Conservation (phyloP, 2,329 filamentous ascomycete genomes). For the Nemania sp. region DNA sequence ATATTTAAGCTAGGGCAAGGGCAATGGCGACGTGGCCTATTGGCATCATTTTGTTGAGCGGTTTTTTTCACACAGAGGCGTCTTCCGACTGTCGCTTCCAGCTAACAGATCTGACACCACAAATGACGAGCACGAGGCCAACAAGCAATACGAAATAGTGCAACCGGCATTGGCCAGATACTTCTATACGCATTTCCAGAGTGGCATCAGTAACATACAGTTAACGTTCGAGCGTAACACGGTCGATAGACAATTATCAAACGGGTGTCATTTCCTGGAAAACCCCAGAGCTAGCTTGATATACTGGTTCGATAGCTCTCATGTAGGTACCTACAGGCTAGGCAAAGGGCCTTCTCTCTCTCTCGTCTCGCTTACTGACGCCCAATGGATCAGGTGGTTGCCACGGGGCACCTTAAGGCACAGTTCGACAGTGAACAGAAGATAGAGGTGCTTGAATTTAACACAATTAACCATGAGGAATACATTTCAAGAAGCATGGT, state of each 20-base stretch:
- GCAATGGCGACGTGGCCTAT: constrained; percentile 70
- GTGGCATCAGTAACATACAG: constrained; percentile 83
- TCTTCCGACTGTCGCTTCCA: constrained; percentile 74
- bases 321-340: constrained; percentile 59
- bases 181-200: constrained; percentile 87
- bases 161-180: constrained; percentile 83
- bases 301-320: constrained; percentile 85
- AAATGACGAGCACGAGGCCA: constrained; percentile 56
- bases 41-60: constrained; percentile 80
- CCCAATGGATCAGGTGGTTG: constrained; percentile 64
- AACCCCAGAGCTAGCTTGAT: constrained; percentile 79
- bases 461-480: constrained; percentile 77
- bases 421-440: constrained; percentile 79
- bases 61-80: constrained; percentile 79
- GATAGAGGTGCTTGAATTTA: constrained; percentile 84
- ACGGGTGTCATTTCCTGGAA: constrained; percentile 73
- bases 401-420: constrained; percentile 75
- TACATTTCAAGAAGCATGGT: constrained; percentile 74
- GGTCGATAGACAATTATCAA: constrained; percentile 59
- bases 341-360: not conserved
- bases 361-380: constrained; percentile 4
- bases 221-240: constrained; percentile 75
- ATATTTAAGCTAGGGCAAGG: constrained; percentile 53
- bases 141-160: constrained; percentile 86
- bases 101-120: constrained; percentile 47